These are phyloP conservation scores for Agapanthus africanus DNA, from an alignment of 106 monocot species.

Conservation along the genomic window DNA sequence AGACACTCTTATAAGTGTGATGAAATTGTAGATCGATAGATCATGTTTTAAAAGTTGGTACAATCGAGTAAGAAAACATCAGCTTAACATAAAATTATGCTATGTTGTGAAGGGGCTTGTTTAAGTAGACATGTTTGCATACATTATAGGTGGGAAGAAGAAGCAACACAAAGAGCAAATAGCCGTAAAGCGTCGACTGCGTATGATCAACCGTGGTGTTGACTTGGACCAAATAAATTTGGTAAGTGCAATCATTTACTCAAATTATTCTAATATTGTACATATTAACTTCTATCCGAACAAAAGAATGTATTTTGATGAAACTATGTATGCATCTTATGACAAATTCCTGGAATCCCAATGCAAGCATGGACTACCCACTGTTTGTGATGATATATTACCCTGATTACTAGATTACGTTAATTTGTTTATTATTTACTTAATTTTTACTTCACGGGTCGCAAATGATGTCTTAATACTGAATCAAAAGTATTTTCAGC, in stretches of 20 bases:
- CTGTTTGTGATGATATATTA: background rate
- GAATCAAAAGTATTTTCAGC: too few relatives aligned
- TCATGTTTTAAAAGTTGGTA: too few relatives aligned
- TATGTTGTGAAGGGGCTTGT: background rate
- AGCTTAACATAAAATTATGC: too few relatives aligned
- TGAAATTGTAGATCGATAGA: too few relatives aligned
- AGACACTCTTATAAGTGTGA: too few relatives aligned
- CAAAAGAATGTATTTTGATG: background rate
- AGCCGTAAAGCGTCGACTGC: constrained; percentile 66
- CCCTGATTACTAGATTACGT: background rate
- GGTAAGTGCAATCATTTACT: constrained; percentile 22
- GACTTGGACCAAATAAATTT: constrained; percentile 89
- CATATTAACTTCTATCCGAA: background rate
- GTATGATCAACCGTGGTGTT: constrained; percentile 86
- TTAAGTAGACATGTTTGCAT: background rate
- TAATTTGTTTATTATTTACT: too few relatives aligned
- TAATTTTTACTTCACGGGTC: too few relatives aligned
- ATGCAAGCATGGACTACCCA: background rate
- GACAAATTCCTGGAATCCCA: too few relatives aligned
- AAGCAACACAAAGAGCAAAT: constrained; percentile 79
- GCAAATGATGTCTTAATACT: too few relatives aligned
- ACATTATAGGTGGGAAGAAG: constrained; percentile 75
- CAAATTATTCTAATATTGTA: background rate
- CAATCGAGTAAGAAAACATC: too few relatives aligned
- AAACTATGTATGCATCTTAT: background rate